Conservation (phyloP, 1,284 basidiomycete species). For the Cryptococcus wingfieldii region DNA sequence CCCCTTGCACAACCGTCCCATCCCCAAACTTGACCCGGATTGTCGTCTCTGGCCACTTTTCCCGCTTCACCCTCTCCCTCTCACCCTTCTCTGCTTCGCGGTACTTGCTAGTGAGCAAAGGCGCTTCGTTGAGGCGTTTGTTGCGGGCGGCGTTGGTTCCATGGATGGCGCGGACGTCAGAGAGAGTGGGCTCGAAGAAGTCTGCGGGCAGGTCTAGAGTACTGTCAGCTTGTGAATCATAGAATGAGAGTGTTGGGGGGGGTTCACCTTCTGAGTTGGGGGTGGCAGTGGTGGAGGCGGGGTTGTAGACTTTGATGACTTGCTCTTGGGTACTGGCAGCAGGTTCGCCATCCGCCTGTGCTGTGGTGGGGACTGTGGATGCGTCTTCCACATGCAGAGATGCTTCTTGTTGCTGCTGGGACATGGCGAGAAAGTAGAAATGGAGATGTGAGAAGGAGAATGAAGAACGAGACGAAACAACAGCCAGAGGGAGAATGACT, state of each 20-base stretch:
- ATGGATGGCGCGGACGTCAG: slow-evolving; percentile 41
- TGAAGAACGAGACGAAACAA: no score
- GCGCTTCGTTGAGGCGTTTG: slow-evolving; percentile 40
- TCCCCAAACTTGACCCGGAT: slow-evolving; percentile 47
- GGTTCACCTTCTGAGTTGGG: neutral
- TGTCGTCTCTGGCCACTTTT: slow-evolving; percentile 46
- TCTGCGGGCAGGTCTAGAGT: slow-evolving; percentile 28
- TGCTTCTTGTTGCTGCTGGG: neutral
- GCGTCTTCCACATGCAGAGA: neutral
- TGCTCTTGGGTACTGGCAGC: neutral
- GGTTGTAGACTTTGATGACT: slow-evolving; percentile 19
- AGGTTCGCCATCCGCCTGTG: neutral
- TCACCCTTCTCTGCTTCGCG: slow-evolving; percentile 37
- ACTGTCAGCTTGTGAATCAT: neutral
- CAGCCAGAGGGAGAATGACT: no score
- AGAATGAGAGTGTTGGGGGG: neutral
- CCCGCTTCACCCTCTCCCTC: slow-evolving; percentile 34
- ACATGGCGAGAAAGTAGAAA: no score
- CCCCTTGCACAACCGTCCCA: slow-evolving; percentile 44
- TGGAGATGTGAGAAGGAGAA: no score
- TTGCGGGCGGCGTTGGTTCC: slow-evolving; percentile 30
- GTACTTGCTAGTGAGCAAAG: slow-evolving; percentile 38
- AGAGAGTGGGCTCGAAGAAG: slow-evolving; percentile 42
- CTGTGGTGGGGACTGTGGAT: neutral
- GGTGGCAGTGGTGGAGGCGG: neutral